phyloP scores from a whole-genome alignment of 257 asterid species.

The Nemophila menziesii region DNA sequence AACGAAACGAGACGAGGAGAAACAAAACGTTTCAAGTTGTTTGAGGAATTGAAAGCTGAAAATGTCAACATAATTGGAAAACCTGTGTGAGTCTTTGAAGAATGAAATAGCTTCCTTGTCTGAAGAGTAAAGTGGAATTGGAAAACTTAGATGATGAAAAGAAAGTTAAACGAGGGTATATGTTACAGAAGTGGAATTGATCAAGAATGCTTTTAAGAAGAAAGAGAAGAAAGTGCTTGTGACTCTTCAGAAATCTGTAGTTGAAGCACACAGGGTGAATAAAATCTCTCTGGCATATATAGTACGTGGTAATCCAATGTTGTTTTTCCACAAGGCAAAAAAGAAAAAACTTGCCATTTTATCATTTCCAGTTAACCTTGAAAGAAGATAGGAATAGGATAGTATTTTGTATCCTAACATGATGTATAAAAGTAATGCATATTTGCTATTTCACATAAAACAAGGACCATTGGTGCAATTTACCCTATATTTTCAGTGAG shows the following conservation, averaged over 20 bases:
- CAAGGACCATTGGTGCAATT: no score
- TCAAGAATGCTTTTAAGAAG: slow-evolving; percentile 45
- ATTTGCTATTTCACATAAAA: no score
- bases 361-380: background rate
- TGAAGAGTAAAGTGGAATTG: slow-evolving; percentile 21
- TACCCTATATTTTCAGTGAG: no score
- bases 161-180: slow-evolving; percentile 26
- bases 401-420: no score
- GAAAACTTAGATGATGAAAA: slow-evolving; percentile 28
- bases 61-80: slow-evolving; percentile 23
- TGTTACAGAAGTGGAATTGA: slow-evolving; percentile 34
- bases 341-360: no score
- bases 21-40: slow-evolving; percentile 17
- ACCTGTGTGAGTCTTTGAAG: slow-evolving; percentile 20
- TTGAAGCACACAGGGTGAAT: no score
- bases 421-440: no score
- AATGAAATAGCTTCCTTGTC: slow-evolving; percentile 29
- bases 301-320: slow-evolving; percentile 25
- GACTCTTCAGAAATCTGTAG: slow-evolving; percentile 28
- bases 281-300: slow-evolving; percentile 47
- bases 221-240: slow-evolving; percentile 33
- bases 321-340: background rate
- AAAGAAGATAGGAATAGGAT: no score
- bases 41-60: slow-evolving; percentile 31
- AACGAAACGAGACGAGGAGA: slow-evolving; percentile 46